Evolutionary conservation across 108 stramenopile genomes (phyloP).

Genomic region (Nitzschia inconspicua): DNA sequence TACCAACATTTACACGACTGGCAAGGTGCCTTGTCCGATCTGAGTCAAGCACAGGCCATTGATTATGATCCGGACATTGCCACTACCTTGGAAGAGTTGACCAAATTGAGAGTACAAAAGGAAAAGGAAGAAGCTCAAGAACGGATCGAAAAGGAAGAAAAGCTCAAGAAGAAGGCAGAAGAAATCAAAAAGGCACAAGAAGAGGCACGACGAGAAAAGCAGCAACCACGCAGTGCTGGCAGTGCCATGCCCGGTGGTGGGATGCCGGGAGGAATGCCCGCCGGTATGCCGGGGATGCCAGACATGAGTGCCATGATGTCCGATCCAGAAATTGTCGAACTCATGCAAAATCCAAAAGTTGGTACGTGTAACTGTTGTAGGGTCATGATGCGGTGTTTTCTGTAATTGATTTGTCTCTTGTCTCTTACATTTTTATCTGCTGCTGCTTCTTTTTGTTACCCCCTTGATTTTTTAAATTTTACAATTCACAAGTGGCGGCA

Average conservation of each 20-base stretch:
- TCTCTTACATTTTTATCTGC: too few species aligned
- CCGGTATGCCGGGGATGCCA: conserved; percentile 35
- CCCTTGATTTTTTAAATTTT: too few species aligned
- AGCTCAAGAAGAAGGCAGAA: conserved; percentile 68
- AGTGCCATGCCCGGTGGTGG: conserved; percentile 53
- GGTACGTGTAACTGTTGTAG: too few species aligned
- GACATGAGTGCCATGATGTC: conserved; percentile 70
- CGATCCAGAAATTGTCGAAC: conserved; percentile 71
- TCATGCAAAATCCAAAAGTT: conserved; percentile 87
- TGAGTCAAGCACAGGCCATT: conserved; percentile 66
- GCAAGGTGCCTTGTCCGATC: conserved; percentile 36
- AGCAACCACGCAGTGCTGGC: conserved; percentile 24
- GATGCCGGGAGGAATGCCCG: conserved; percentile 54
- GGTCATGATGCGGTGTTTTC: too few species aligned
- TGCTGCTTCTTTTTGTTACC: too few species aligned
- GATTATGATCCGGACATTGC: conserved; percentile 88
- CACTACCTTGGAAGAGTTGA: conserved; percentile 59
- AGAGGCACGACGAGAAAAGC: conserved; percentile 43
- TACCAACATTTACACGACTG: conserved; percentile 44
- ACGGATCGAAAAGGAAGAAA: conserved; percentile 65
- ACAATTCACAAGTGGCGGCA: too few species aligned
- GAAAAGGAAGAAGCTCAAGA: conserved; percentile 55
- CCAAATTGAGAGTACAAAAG: conserved; percentile 67
- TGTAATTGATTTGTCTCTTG: too few species aligned
- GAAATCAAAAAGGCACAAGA: conserved; percentile 73